Evolutionary conservation across 75 land plant species (phyloP).

Genomic region (Picea sitchensis): DNA sequence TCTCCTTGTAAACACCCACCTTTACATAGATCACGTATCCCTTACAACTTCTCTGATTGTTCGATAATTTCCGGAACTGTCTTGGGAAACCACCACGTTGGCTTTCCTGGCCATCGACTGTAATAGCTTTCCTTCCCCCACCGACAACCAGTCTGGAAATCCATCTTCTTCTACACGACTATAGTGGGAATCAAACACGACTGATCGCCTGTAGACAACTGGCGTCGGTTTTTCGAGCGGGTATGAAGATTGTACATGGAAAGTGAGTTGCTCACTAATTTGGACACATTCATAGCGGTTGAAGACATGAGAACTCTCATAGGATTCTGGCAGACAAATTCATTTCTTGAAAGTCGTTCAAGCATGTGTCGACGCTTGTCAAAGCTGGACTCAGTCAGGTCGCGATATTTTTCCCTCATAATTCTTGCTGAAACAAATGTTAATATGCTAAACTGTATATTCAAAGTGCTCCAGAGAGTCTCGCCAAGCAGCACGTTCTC

Average conservation of each 20-base stretch:
- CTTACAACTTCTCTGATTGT: slow-evolving; percentile 21
- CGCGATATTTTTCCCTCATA: too few species aligned
- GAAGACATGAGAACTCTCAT: too few species aligned
- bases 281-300: too few species aligned
- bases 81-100: slow-evolving; percentile 34
- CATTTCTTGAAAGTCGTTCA: too few species aligned
- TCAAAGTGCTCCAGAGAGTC: too few species aligned
- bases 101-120: neutral
- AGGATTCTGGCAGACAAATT: too few species aligned
- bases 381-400: too few species aligned
- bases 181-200: too few species aligned
- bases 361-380: too few species aligned
- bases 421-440: too few species aligned
- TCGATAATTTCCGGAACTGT: slow-evolving; percentile 46
- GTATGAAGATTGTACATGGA: neutral
- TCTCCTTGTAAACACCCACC: slow-evolving; percentile 21
- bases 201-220: neutral
- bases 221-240: neutral
- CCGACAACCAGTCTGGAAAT: neutral
- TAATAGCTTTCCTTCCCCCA: neutral
- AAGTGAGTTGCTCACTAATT: neutral
- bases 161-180: neutral
- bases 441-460: too few species aligned
- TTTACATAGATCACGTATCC: slow-evolving; percentile 18
- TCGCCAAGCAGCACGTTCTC: too few species aligned